Conservation (phyloP, 495 filamentous ascomycete genomes). For the Tirmania nivea region DNA sequence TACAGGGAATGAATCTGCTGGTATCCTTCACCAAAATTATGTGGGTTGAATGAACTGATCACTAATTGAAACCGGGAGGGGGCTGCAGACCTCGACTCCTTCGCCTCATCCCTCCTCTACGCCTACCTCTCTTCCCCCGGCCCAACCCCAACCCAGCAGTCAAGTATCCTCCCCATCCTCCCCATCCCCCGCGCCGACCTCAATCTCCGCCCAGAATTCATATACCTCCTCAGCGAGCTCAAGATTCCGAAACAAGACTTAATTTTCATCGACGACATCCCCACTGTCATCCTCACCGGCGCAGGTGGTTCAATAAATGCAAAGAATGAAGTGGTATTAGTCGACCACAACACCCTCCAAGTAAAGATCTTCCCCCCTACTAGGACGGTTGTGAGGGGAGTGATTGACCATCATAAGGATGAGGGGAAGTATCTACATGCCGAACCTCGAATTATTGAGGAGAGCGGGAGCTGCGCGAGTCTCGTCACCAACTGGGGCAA, state of each 20-base stretch:
- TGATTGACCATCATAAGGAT: slow-evolving; percentile 83
- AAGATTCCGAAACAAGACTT: slow-evolving; percentile 33
- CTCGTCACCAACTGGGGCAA: slow-evolving; percentile 45
- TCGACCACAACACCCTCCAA: slow-evolving; percentile 67
- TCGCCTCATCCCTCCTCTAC: slow-evolving; percentile 64
- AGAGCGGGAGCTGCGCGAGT: slow-evolving; percentile 50
- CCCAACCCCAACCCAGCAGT: slow-evolving; percentile 3
- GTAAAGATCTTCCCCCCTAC: slow-evolving; percentile 25
- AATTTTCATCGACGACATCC: slow-evolving; percentile 12
- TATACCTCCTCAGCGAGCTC: slow-evolving; percentile 28
- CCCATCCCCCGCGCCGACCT: slow-evolving; percentile 53
- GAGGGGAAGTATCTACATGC: slow-evolving; percentile 30
- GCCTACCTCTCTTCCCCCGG: slow-evolving; percentile 42
- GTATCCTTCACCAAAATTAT: slow-evolving; percentile 17
- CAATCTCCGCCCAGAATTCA: slow-evolving; percentile 57
- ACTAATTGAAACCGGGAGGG: too few relatives aligned
- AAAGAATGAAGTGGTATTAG: slow-evolving; percentile 32
- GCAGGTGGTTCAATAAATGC: neutral
- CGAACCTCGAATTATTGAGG: slow-evolving; percentile 42
- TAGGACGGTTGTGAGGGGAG: slow-evolving; percentile 35
- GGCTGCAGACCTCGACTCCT: slow-evolving; percentile 62
- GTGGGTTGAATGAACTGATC: too few relatives aligned
- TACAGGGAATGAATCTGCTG: slow-evolving; percentile 53
- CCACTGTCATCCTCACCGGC: slow-evolving; percentile 19
- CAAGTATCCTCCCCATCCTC: slow-evolving; percentile 57